Evolutionary conservation across 495 filamentous ascomycete genomes (phyloP).

Genomic region (Pseudevernia furfuracea): DNA sequence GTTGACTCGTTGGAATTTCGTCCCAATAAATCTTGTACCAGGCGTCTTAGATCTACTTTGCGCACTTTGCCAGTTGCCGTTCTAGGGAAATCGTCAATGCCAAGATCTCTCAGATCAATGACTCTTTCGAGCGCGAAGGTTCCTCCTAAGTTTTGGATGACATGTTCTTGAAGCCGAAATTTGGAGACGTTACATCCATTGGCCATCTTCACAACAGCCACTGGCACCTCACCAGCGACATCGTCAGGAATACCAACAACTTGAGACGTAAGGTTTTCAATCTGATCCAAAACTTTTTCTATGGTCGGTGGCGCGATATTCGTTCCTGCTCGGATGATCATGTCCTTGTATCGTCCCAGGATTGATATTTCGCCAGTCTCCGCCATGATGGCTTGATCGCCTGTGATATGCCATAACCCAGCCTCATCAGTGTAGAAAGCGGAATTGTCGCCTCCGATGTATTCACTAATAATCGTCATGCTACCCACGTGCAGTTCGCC

Average conservation of each 20-base stretch:
- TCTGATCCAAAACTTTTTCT: slow-evolving; percentile 26
- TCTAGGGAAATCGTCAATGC: slow-evolving; percentile 30
- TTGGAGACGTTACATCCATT: slow-evolving; percentile 1
- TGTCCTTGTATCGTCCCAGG: slow-evolving; percentile 42
- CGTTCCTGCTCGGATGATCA: slow-evolving; percentile 44
- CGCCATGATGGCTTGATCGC: slow-evolving; percentile 41
- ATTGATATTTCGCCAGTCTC: slow-evolving; percentile 33
- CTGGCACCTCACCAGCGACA: slow-evolving; percentile 35
- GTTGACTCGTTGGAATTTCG: not conserved
- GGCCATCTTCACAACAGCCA: slow-evolving; percentile 30
- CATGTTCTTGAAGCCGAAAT: not conserved
- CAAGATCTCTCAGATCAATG: slow-evolving; percentile 31
- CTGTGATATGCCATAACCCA: slow-evolving; percentile 36
- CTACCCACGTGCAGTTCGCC: slow-evolving; percentile 40
- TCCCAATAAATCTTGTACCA: slow-evolving; percentile 20
- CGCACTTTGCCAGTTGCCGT: slow-evolving; percentile 38
- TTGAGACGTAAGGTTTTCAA: slow-evolving; percentile 20
- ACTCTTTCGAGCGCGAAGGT: slow-evolving; percentile 31
- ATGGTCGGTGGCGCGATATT: slow-evolving; percentile 39
- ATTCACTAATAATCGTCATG: slow-evolving; percentile 27
- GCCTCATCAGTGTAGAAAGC: slow-evolving; percentile 35
- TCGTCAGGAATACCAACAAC: slow-evolving; percentile 36
- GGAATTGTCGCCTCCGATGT: slow-evolving; percentile 26
- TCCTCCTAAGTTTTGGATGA: slow-evolving; percentile 23
- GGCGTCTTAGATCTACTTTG: slow-evolving; percentile 27